Conservation (phyloP, 371 early-diverging fungal genomes). For the Lichtheimia corymbifera region DNA sequence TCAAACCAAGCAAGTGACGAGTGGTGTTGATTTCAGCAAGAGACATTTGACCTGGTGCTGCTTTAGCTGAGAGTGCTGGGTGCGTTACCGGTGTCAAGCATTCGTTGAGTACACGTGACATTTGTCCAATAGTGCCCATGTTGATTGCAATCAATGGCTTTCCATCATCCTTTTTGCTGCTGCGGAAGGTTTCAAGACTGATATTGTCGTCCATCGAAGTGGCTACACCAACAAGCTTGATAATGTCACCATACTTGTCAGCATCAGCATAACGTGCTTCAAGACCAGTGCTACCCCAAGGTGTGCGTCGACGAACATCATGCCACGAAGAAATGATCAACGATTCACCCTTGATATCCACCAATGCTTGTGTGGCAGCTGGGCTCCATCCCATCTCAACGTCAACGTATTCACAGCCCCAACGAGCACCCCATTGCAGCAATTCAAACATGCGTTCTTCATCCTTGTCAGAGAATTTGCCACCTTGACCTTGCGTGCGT, state of each 20-base stretch:
- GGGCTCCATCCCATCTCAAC: slow-evolving; percentile 72
- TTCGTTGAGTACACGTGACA: slow-evolving; percentile 85
- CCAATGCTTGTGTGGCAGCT: slow-evolving; percentile 50
- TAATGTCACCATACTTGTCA: slow-evolving; percentile 73
- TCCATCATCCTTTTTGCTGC: slow-evolving; percentile 22
- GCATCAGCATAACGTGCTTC: slow-evolving; percentile 56
- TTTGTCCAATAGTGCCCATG: slow-evolving; percentile 90
- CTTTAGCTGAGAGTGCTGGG: slow-evolving; percentile 70
- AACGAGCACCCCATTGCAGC: slow-evolving; percentile 69
- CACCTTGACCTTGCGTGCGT: slow-evolving; percentile 86
- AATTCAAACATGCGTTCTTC: slow-evolving; percentile 65
- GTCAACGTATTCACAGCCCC: slow-evolving; percentile 95
- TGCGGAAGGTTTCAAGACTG: slow-evolving; percentile 66
- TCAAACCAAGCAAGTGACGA: slow-evolving; percentile 69
- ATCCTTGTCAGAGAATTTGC: slow-evolving; percentile 76
- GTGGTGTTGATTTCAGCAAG: slow-evolving; percentile 77
- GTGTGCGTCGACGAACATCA: slow-evolving; percentile 65
- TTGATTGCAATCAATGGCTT: slow-evolving; percentile 90
- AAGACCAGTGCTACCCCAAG: slow-evolving; percentile 67
- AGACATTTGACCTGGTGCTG: slow-evolving; percentile 96
- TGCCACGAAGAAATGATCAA: slow-evolving; percentile 91
- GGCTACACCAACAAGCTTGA: slow-evolving; percentile 91
- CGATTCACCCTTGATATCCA: slow-evolving; percentile 56
- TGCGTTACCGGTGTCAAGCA: slow-evolving; percentile 95
- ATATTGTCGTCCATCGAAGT: slow-evolving; percentile 77